These are phyloP conservation scores for Aspergillus nomiae DNA, from an alignment of 2,329 filamentous ascomycete genomes.

Conservation along the genomic window DNA sequence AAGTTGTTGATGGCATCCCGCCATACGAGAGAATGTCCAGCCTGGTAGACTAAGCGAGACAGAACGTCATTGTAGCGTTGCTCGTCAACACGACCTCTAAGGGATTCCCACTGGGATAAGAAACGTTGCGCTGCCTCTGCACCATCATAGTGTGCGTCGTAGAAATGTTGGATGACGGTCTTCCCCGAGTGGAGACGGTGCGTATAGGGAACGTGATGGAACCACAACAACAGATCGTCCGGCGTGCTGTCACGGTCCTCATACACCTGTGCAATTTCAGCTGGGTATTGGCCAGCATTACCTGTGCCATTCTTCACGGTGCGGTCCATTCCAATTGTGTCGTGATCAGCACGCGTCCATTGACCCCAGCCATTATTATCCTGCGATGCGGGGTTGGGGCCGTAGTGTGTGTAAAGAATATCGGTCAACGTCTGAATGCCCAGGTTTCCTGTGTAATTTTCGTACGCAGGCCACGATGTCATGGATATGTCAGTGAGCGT, in stretches of 20 bases:
- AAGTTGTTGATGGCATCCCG: conserved; percentile 67
- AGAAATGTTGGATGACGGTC: conserved; percentile 69
- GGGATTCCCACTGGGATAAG: conserved; percentile 52
- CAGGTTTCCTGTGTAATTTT: conserved; percentile 70
- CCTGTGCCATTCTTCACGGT: conserved; percentile 69
- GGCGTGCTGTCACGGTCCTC: conserved; percentile 66
- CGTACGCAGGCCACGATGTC: conserved; percentile 70
- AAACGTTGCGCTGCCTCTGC: conserved; percentile 64
- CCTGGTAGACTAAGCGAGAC: conserved; percentile 64
- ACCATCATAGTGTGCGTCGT: conserved; percentile 63
- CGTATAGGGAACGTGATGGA: conserved; percentile 72
- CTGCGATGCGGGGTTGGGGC: conserved; percentile 66
- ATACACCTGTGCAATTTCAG: conserved; percentile 59
- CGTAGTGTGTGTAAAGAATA: conserved; percentile 67
- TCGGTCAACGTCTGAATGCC: conserved; percentile 70
- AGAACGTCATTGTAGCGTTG: conserved; percentile 62
- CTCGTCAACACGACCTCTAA: conserved; percentile 60
- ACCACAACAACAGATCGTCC: conserved; percentile 70
- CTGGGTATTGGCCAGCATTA: conserved; percentile 66
- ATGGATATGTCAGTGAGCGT: conserved; percentile 65
- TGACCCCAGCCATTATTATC: conserved; percentile 71
- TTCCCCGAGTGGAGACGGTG: conserved; percentile 63
- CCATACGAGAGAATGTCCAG: conserved; percentile 71
- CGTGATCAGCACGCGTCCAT: conserved; percentile 67
- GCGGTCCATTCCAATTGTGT: conserved; percentile 69